phyloP scores from a whole-genome alignment of 169 alveolate species.

The Eimeria necatrix region DNA sequence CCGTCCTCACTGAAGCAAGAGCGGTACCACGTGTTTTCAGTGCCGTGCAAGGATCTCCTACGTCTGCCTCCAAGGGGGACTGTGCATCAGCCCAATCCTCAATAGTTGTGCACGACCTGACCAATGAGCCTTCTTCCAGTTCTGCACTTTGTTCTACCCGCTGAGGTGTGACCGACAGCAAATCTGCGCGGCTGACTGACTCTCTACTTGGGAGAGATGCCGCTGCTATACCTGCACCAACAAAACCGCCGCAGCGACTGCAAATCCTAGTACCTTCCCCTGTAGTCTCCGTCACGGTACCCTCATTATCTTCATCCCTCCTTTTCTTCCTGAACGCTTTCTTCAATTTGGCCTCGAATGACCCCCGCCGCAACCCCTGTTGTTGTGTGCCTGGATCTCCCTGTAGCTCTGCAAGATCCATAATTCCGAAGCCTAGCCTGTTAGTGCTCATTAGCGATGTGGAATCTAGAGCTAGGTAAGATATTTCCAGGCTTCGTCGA shows the following conservation, averaged over 20 bases:
- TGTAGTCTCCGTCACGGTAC: conserved; percentile 26
- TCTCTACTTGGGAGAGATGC: background rate
- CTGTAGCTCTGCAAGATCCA: conserved; percentile 80
- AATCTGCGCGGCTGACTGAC: conserved; percentile 16
- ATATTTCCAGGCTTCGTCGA: conserved; percentile 75
- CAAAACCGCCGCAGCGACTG: conserved; percentile 63
- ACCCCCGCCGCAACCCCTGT: conserved; percentile 49
- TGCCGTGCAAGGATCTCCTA: background rate
- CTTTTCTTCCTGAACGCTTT: conserved; percentile 43
- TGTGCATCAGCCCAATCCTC: conserved; percentile 55
- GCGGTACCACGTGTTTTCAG: conserved; percentile 21
- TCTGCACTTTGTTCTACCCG: conserved; percentile 36
- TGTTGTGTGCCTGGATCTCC: conserved; percentile 62
- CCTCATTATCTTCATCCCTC: conserved; percentile 48
- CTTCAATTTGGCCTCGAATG: conserved; percentile 59
- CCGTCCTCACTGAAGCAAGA: background rate
- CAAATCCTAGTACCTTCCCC: conserved; percentile 43
- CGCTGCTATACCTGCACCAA: background rate
- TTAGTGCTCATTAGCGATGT: conserved; percentile 79
- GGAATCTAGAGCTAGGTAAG: conserved; percentile 78
- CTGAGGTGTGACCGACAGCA: conserved; percentile 22
- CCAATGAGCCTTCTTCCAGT: conserved; percentile 33
- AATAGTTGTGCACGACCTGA: conserved; percentile 66
- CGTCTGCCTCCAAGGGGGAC: background rate
- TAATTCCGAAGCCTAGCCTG: conserved; percentile 79